Base-by-base conservation (phyloP, 1,284 basidiomycete genomes). In the Ceratobasidium sp. region DNA sequence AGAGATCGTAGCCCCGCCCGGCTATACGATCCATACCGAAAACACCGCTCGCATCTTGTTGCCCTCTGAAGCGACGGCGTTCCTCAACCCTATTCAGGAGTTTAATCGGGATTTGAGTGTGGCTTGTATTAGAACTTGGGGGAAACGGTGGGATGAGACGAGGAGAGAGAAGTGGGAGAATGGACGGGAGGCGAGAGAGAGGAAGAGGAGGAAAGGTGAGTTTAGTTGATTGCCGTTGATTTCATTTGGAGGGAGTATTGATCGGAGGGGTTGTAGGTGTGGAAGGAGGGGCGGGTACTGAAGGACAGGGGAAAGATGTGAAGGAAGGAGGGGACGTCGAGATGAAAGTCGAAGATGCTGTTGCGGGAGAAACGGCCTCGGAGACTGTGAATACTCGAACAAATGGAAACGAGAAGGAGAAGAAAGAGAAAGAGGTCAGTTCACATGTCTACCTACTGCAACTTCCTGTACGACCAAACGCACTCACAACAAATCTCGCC, bases 11-110 rank as follows among this genome's bases (percentile, higher is more conserved):
- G 83, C 94, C 62, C 94, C 94, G 0, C 87, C 90, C 74, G 92
- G 91, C 30, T 92, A 90, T 82, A 87, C 85, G 8, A 85, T 95
- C 59, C 92, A 96, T 82, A 91, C 90, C 9, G 95, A 98, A 84
- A 93, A 93, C 78, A 91, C 87, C 1, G 90, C 95, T 0, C 90
- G 90, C 77, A 93, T 97, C 78, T 86, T 97, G 72, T 84, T 95
- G 11, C 90, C 91, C 0, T 85, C 89, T 55, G 83, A 83, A 71
- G 89, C 93, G 78, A 90, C 92, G 75, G 92, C 95, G 0, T 99
- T 99, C 82, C 84, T 99, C 73, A 99, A 99, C 80, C 97, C 98
- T 1, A 93, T 98, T 7, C 97, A 99, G 79, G 95, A 99, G 81
- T 99, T 98, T 85, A 99, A 99, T 82, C 87, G 98, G 52, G 97